phyloP scores from a whole-genome alignment of 148 eudicot genomes.

The Vaccinium corymbosum region DNA sequence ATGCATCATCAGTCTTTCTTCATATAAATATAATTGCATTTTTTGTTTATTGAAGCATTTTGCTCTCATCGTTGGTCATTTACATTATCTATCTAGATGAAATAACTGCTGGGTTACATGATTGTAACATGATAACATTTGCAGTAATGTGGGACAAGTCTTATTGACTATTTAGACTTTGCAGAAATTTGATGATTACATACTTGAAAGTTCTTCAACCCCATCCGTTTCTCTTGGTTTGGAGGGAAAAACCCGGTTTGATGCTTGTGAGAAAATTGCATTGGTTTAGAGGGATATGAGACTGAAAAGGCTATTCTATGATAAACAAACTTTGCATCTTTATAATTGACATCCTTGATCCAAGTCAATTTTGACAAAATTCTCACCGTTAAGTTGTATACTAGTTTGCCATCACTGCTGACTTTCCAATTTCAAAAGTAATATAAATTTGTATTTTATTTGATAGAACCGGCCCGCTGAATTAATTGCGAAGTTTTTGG shows the following conservation, averaged over 20 bases:
- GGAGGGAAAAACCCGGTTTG: not conserved
- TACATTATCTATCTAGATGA: too few species aligned
- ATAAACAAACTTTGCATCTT: not conserved
- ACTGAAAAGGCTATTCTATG: not conserved
- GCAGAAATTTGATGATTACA: not conserved
- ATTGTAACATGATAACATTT: not conserved
- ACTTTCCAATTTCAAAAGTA: constrained; percentile 1
- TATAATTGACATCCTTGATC: not conserved
- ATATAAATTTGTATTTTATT: constrained; percentile 1
- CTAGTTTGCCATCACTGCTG: not conserved
- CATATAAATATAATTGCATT: not conserved
- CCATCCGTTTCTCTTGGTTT: not conserved
- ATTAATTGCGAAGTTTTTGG: constrained; percentile 90
- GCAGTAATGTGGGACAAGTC: not conserved
- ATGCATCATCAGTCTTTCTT: not conserved
- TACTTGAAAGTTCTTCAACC: not conserved
- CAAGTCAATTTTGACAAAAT: not conserved
- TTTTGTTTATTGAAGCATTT: not conserved
- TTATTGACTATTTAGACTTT: not conserved
- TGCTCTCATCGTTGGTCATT: too few species aligned
- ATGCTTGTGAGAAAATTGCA: not conserved
- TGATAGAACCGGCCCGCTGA: constrained; percentile 94
- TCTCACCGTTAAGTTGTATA: not conserved
- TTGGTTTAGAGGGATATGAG: not conserved
- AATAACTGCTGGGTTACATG: too few species aligned